These are phyloP conservation scores for Tulasnella sp. DNA, from an alignment of 768 basidiomycete species.

Conservation along the genomic window DNA sequence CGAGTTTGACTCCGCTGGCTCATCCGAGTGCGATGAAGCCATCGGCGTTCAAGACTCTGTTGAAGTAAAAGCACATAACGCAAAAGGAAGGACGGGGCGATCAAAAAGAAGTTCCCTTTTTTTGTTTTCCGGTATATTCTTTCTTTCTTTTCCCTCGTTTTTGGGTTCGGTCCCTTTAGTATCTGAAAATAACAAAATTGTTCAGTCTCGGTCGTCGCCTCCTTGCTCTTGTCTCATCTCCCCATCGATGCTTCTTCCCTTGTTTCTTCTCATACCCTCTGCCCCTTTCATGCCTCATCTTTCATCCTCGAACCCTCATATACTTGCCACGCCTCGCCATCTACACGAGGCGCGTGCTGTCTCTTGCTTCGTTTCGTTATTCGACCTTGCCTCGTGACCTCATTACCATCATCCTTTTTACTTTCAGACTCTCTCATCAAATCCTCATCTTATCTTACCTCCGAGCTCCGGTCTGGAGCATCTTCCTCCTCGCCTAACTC, in stretches of 20 bases:
- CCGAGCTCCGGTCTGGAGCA: not conserved
- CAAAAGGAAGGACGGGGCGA: not conserved
- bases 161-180: not conserved
- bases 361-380: conserved; percentile 2
- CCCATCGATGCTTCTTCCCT: conserved; percentile 7
- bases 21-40: conserved; percentile 14
- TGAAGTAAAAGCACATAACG: not conserved
- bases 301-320: not conserved
- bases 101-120: not conserved
- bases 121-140: not conserved
- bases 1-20: conserved; percentile 6
- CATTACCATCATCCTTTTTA: not conserved
- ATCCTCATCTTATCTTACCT: not conserved
- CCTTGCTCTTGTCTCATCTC: not conserved
- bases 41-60: conserved; percentile 6
- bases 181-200: not conserved
- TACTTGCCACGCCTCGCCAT: not conserved
- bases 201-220: conserved; percentile 1
- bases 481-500: not conserved
- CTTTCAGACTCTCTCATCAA: conserved; percentile 3
- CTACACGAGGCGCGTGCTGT: not conserved
- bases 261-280: conserved; percentile 3
- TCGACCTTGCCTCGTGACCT: not conserved
- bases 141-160: not conserved
- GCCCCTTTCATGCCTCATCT: conserved; percentile 16